Evolutionary conservation across 176 grass and related monocot genomes (phyloP), one percentile per base, ranked within the genome.

Genomic region (Oryza brachyantha): DNA sequence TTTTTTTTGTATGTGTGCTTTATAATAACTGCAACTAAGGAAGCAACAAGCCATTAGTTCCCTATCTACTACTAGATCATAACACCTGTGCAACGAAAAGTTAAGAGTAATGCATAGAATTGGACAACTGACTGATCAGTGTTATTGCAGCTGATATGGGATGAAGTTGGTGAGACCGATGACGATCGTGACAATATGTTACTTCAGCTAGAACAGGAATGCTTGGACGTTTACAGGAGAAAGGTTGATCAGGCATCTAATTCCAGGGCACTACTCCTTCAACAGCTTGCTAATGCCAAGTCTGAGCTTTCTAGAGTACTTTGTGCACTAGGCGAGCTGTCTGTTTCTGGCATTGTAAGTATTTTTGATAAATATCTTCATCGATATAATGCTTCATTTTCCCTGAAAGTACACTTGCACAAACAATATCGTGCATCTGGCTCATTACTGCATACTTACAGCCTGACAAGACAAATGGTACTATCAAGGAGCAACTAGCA

Each of bases 101-200:
- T 21, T 52, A 52, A 2, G 2, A n/a, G 16, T 50, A 52, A 34
- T 42, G 66, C 11, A 68, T 72, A 70, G 41, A 57, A 68, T 77
- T 79, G 21, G 22, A 48, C 31, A 69, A 40, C 17, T 88, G 28
- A 76, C 22, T 72, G 29, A 36, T 8, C 4, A 36, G 13, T 88
- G 50, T 68, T 86, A 40, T 88, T 91, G 81, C 77, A 98, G 95
- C 7, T 90, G 61, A 98, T 98, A 78, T 98, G 92, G 92, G 91
- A 98, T 24, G 95, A 98, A 77, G 95, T 94, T 87, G 92, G 95
- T 58, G 95, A 94, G 83, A 92, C 65, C 0, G 92, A 92, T 13
- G 89, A 92, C 26, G 92, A 98, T 54, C 92, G 92, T 14, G 95
- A 98, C 83, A 94, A 84, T 76, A 92, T 94, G 87, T 79, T 98